These are phyloP conservation scores for Calonectria montana DNA, from an alignment of 2,329 filamentous ascomycete genomes.

Conservation along the genomic window DNA sequence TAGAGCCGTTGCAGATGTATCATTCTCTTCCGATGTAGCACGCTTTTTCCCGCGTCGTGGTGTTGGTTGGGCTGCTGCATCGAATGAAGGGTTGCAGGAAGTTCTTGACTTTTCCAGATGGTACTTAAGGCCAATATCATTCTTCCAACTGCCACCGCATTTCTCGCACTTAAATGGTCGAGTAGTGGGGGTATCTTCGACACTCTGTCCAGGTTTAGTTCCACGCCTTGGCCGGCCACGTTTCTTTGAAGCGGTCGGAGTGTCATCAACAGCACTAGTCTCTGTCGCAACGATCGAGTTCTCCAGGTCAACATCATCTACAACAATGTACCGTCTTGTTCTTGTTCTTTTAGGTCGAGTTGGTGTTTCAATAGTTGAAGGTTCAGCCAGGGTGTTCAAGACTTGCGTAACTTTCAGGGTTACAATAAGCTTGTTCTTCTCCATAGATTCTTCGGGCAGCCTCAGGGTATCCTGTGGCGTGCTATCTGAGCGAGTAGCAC, in stretches of 20 bases:
- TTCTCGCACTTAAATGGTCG: conserved; percentile 61
- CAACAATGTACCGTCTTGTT: not conserved
- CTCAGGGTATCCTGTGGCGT: not conserved
- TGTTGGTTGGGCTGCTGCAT: conserved; percentile 27
- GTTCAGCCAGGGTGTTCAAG: not conserved
- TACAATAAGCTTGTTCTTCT: not conserved
- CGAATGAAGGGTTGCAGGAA: conserved; percentile 61
- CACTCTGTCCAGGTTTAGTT: conserved; percentile 14
- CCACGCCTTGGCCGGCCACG: conserved; percentile 35
- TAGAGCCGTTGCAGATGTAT: conserved; percentile 12
- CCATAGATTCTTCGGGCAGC: not conserved
- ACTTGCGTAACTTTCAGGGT: not conserved
- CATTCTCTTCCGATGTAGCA: conserved; percentile 16
- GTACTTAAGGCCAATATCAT: conserved; percentile 68
- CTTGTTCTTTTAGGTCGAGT: not conserved
- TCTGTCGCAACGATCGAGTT: not conserved
- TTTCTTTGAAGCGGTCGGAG: conserved; percentile 41
- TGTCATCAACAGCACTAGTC: not conserved
- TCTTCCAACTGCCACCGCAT: conserved; percentile 68
- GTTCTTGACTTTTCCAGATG: conserved; percentile 66
- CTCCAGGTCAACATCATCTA: conserved; percentile 1
- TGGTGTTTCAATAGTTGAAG: not conserved
- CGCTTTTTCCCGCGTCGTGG: conserved; percentile 31
- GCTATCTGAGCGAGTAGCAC: not conserved
- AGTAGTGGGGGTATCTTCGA: conserved; percentile 29